Conservation (phyloP, 2,329 filamentous ascomycete genomes). For the Sarocladiaceae sp. region DNA sequence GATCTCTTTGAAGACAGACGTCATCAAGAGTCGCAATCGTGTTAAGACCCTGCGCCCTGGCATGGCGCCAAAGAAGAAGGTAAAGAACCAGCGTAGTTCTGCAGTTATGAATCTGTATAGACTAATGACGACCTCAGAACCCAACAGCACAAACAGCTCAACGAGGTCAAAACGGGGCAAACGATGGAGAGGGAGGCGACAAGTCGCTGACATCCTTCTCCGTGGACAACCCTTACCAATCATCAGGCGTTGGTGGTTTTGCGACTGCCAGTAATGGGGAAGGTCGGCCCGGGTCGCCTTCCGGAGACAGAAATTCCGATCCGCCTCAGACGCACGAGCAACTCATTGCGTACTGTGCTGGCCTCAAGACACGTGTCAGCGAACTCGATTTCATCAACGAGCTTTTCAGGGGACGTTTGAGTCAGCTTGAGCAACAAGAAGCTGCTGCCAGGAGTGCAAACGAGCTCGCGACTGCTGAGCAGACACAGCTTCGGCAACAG, state of each 20-base stretch:
- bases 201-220: constrained; percentile 72
- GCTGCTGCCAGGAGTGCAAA: constrained; percentile 55
- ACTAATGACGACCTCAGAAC: neutral
- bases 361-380: constrained; percentile 88
- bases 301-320: constrained; percentile 59
- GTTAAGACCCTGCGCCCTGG: constrained; percentile 83
- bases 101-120: neutral
- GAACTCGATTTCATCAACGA: constrained; percentile 95
- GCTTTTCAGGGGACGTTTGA: constrained; percentile 68
- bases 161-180: constrained; percentile 30
- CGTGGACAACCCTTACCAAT: constrained; percentile 62
- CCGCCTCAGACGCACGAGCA: constrained; percentile 73
- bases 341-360: constrained; percentile 72
- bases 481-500: constrained; percentile 50
- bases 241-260: constrained; percentile 43
- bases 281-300: constrained; percentile 35
- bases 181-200: neutral
- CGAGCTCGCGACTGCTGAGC: constrained; percentile 49
- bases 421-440: constrained; percentile 73
- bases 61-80: constrained; percentile 78
- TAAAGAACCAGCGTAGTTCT: constrained; percentile 34
- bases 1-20: constrained; percentile 96
- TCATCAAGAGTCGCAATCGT: constrained; percentile 98
- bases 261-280: constrained; percentile 47
- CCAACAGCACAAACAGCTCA: constrained; percentile 39